Percentiles rank a stretch among this genome's conserved stretches.
Conservation (phyloP, 768 basidiomycete species). For the Calocera viscosa region DNA sequence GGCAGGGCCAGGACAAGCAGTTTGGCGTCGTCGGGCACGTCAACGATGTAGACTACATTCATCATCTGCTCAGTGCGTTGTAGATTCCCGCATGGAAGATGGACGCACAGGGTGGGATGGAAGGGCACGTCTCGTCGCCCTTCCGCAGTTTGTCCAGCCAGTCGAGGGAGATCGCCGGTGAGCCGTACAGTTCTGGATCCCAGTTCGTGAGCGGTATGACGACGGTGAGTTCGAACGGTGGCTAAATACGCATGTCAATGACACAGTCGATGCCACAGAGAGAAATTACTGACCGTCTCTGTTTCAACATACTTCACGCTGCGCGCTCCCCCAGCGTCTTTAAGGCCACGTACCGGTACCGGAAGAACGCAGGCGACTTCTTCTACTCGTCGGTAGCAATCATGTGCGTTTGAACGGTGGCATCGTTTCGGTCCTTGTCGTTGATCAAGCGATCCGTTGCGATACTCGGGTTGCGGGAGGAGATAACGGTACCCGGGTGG, state of each 20-base stretch:
- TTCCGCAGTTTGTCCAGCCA: neutral
- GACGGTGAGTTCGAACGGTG: neutral
- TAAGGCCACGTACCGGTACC: neutral
- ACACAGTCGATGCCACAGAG: neutral
- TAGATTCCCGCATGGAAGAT: neutral
- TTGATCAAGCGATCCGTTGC: neutral
- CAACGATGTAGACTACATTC: neutral
- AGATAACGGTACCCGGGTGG: neutral
- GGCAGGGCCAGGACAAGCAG: neutral
- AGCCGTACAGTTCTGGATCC: neutral
- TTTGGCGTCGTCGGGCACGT: neutral
- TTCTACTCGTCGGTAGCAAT: neutral
- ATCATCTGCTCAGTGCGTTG: neutral
- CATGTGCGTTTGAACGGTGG: neutral
- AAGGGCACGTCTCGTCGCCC: neutral
- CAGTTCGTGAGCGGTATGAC: neutral
- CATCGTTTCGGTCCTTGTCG: neutral
- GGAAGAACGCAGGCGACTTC: neutral
- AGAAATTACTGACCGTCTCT: neutral
- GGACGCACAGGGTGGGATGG: neutral
- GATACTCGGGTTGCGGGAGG: neutral
- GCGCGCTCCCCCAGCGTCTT: neutral
- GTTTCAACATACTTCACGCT: neutral
- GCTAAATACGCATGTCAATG: neutral
- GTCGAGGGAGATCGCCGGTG: neutral